Conservation (phyloP, 805 yeast species). For the Torulaspora delbrueckii region DNA sequence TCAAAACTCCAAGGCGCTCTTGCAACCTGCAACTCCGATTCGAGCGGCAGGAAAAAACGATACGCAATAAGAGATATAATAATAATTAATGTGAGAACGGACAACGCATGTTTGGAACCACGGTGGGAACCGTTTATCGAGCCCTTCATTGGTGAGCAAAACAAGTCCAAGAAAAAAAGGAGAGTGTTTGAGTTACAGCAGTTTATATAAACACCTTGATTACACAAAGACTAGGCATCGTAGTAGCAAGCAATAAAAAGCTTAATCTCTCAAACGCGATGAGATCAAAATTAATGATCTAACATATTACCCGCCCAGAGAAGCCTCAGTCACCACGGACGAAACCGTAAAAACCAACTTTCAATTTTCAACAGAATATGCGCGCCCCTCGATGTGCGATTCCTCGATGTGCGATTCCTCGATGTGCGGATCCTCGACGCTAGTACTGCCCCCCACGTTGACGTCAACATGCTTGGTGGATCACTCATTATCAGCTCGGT, state of each 20-base stretch:
- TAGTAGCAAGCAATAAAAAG: background rate
- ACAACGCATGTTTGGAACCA: conserved; percentile 2
- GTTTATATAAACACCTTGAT: background rate
- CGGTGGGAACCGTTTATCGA: background rate
- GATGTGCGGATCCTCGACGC: background rate
- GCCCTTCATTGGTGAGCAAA: background rate
- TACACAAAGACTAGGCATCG: background rate
- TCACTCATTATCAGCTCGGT: too few species aligned
- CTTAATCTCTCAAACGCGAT: background rate
- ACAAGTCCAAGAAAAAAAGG: background rate
- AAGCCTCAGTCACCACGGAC: too few species aligned
- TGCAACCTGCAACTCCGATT: background rate
- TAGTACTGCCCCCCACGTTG: background rate
- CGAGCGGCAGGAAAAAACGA: conserved; percentile 7
- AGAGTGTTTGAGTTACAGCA: background rate
- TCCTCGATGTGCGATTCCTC: too few species aligned
- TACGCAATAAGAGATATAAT: conserved; percentile 7
- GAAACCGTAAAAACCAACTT: too few species aligned
- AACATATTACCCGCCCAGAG: too few species aligned
- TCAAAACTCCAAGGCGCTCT: background rate
- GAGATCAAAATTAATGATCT: background rate
- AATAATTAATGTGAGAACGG: conserved; percentile 2
- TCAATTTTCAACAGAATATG: too few species aligned
- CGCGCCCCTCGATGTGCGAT: too few species aligned
- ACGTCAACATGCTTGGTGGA: background rate